These are phyloP conservation scores for Salix koriyanagi DNA, from an alignment of 345 rosid species.

Conservation along the genomic window DNA sequence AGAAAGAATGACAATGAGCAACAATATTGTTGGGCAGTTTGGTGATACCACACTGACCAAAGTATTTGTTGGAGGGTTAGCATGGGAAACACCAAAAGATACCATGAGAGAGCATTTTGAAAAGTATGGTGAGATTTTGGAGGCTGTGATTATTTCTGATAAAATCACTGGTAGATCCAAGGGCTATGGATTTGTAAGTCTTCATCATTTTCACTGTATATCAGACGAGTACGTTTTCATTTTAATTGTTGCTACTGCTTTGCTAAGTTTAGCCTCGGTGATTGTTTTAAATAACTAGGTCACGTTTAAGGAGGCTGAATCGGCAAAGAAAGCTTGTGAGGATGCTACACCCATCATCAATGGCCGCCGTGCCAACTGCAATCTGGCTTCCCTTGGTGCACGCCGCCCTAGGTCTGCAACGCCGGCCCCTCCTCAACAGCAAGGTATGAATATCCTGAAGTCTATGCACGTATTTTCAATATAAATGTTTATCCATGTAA, in stretches of 20 bases:
- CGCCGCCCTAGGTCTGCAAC: constrained; percentile 64
- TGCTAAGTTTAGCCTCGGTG: neutral
- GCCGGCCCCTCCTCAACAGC: constrained; percentile 39
- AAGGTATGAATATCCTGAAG: constrained; percentile 37
- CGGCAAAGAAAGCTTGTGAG: constrained; percentile 81
- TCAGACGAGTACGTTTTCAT: too few relatives aligned
- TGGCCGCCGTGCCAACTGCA: constrained; percentile 95
- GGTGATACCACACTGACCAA: constrained; percentile 94
- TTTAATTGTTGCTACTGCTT: neutral
- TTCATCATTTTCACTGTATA: neutral
- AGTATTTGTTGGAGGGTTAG: constrained; percentile 92
- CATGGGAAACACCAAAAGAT: constrained; percentile 94
- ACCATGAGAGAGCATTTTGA: constrained; percentile 79
- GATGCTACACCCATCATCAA: constrained; percentile 80
- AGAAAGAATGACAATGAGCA: constrained; percentile 39
- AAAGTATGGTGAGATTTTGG: constrained; percentile 87
- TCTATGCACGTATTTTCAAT: neutral
- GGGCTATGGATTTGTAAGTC: constrained; percentile 90
- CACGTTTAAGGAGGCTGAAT: constrained; percentile 87
- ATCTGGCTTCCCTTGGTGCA: constrained; percentile 89
- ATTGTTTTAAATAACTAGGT: constrained; percentile 39
- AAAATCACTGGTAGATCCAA: constrained; percentile 92
- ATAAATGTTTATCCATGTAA: neutral
- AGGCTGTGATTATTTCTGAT: constrained; percentile 91
- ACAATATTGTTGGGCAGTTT: constrained; percentile 45